phyloP scores from a whole-genome alignment of 2,329 filamentous ascomycete species.

The Dichotomopilus funicola region DNA sequence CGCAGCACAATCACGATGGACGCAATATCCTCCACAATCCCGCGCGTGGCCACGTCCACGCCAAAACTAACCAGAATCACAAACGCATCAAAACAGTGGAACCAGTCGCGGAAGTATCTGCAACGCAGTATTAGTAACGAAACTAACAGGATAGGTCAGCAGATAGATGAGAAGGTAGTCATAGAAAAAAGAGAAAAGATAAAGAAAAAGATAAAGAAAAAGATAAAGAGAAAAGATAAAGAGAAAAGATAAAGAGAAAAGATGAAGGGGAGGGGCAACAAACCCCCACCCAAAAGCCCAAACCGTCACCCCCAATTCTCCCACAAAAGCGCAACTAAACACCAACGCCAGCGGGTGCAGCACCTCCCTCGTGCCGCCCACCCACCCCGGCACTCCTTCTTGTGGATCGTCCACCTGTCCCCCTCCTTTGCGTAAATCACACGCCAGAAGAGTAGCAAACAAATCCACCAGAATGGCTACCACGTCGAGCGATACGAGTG shows the following conservation, averaged over 20 bases:
- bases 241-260: too few relatives aligned
- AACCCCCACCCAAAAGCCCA: conserved; percentile 57
- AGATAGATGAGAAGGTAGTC: background rate
- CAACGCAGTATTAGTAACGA: too few relatives aligned
- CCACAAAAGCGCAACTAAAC: conserved; percentile 41
- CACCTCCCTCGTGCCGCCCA: conserved; percentile 29
- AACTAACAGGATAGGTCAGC: background rate
- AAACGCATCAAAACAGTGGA: conserved; percentile 58
- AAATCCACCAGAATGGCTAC: conserved; percentile 40
- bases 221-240: too few relatives aligned
- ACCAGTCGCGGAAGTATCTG: conserved; percentile 52
- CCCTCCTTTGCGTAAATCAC: conserved; percentile 36
- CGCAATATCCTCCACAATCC: conserved; percentile 55
- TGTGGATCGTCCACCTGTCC: conserved; percentile 3
- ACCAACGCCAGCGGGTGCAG: conserved; percentile 46
- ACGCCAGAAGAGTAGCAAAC: conserved; percentile 43
- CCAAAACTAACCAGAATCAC: conserved; percentile 57
- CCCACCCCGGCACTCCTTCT: conserved; percentile 31
- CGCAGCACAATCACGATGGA: conserved; percentile 61
- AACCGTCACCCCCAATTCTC: conserved; percentile 52
- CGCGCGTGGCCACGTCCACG: conserved; percentile 54
- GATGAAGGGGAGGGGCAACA: conserved; percentile 18
- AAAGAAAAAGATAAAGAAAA: too few relatives aligned
- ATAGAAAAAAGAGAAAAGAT: too few relatives aligned
- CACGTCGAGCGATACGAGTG: conserved; percentile 41